Conservation (phyloP, 2,329 filamentous ascomycete species). For the Phoma herbarum region DNA sequence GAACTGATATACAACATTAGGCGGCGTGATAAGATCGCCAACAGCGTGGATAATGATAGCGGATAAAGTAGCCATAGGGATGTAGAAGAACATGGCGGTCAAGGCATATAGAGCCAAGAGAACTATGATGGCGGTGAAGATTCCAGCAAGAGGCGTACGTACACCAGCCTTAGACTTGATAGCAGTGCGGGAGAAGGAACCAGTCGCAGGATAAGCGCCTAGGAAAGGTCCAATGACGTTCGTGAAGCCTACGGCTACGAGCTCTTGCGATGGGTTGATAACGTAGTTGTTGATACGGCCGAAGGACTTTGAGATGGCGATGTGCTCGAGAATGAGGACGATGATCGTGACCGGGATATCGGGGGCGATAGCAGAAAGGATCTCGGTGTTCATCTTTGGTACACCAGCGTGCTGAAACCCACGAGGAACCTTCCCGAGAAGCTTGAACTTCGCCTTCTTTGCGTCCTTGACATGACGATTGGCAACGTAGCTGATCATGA, state of each 20-base stretch:
- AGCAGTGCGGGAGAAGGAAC: slow-evolving; percentile 94
- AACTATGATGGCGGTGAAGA: slow-evolving; percentile 86
- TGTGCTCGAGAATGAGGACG: slow-evolving; percentile 94
- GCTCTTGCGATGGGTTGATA: slow-evolving; percentile 95
- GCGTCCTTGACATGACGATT: slow-evolving; percentile 64
- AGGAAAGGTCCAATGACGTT: slow-evolving; percentile 92
- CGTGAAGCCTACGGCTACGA: slow-evolving; percentile 90
- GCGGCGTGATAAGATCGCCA: slow-evolving; percentile 88
- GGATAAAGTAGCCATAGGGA: slow-evolving; percentile 80
- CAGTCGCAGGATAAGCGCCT: slow-evolving; percentile 89
- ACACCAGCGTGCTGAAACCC: slow-evolving; percentile 84
- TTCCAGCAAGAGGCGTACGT: slow-evolving; percentile 86
- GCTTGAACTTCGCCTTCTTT: slow-evolving; percentile 71
- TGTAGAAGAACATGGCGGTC: slow-evolving; percentile 92
- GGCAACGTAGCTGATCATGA: slow-evolving; percentile 84
- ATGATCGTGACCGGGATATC: slow-evolving; percentile 88
- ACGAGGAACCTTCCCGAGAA: slow-evolving; percentile 80
- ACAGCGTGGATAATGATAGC: slow-evolving; percentile 97
- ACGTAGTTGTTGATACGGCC: slow-evolving; percentile 95
- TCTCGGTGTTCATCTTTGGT: slow-evolving; percentile 70
- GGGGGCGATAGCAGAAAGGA: slow-evolving; percentile 73
- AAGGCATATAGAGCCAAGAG: slow-evolving; percentile 90
- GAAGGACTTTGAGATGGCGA: slow-evolving; percentile 96
- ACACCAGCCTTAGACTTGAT: slow-evolving; percentile 98
- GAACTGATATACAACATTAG: slow-evolving; percentile 92